Evolutionary conservation across 2,329 filamentous ascomycete genomes (phyloP).

Genomic region (Magnaporthiopsis rhizophila): DNA sequence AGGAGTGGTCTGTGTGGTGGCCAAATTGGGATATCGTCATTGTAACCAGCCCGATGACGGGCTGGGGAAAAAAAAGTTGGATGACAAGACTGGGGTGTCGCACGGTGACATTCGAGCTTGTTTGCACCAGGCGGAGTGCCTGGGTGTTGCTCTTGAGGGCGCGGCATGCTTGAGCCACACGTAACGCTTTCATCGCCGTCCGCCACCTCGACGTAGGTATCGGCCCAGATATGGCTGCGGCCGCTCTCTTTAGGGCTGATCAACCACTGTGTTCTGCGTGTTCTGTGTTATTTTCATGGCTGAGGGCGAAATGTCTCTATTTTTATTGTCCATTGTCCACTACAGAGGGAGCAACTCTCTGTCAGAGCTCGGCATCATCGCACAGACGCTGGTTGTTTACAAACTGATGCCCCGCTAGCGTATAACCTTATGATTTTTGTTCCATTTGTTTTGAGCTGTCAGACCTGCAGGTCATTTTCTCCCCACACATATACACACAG

Average conservation of each 20-base stretch:
- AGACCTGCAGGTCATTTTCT: not conserved
- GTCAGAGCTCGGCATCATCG: too few species aligned
- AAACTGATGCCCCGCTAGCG: not conserved
- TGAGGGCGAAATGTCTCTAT: too few species aligned
- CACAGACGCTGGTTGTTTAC: not conserved
- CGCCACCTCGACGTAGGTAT: too few species aligned
- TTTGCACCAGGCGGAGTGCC: too few species aligned
- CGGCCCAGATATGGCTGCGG: not conserved
- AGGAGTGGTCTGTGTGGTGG: not conserved
- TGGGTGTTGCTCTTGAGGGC: not conserved
- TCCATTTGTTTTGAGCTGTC: not conserved
- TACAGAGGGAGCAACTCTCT: too few species aligned
- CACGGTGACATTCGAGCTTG: too few species aligned
- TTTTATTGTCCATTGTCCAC: too few species aligned
- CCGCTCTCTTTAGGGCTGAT: too few species aligned
- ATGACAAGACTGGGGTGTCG: not conserved
- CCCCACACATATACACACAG: too few species aligned
- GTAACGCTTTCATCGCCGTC: too few species aligned
- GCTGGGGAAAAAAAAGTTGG: not conserved
- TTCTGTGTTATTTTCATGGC: not conserved
- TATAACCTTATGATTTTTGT: not conserved
- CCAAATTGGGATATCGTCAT: not conserved
- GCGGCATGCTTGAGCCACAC: not conserved
- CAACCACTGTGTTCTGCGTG: too few species aligned
- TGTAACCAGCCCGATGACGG: not conserved